Evolutionary conservation across 257 asterid species (phyloP), one percentile per base, ranked within the genome.

Genomic region (Cynanchum wilfordii): DNA sequence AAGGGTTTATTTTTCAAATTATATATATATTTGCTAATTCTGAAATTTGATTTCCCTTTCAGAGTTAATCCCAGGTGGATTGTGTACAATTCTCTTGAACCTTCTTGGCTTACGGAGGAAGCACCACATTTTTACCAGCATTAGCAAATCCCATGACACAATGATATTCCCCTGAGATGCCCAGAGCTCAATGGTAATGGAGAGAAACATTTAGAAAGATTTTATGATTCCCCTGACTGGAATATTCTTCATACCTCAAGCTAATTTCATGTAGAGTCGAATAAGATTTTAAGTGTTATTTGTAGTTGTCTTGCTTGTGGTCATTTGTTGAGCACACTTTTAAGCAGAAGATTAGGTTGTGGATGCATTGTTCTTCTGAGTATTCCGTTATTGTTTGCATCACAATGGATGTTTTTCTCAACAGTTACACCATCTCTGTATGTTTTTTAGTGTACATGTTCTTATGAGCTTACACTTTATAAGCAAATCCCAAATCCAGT

Each of bases 21-120:
- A 33, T 33, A 33, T 33, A 33, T 3, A 1, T 1, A 33, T n/a
- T n/a, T n/a, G 27, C 56, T 50, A 66, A 40, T 24, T 5, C 11
- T 38, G 22, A 54, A 77, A 55, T 10, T 22, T 27, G 59, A 22
- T 49, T 72, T 10, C 42, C 58, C 6, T 84, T 13, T 78, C 90
- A 94, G 99, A 71, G 98, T 91, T 13, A 89, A 91, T 72, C 99
- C 99, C 3, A 94, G 91, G 87, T 94, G 96, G 93, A 86, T 94
- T 0, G 69, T 94, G 66, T 94, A 86, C 87, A 92, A 87, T 73
- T 88, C 98, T 7, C 88, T 94, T 4, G 96, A 94, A 42, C 99
- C 96, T 12, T 82, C 95, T 67, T 94, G 99, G 99, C 86, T 94
- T 45, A 79, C 86, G 47, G 97, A 94, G 78, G 88, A 80, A 44